These are phyloP conservation scores for Camillea tinctor DNA, from an alignment of 2,329 filamentous ascomycete species.

Conservation along the genomic window DNA sequence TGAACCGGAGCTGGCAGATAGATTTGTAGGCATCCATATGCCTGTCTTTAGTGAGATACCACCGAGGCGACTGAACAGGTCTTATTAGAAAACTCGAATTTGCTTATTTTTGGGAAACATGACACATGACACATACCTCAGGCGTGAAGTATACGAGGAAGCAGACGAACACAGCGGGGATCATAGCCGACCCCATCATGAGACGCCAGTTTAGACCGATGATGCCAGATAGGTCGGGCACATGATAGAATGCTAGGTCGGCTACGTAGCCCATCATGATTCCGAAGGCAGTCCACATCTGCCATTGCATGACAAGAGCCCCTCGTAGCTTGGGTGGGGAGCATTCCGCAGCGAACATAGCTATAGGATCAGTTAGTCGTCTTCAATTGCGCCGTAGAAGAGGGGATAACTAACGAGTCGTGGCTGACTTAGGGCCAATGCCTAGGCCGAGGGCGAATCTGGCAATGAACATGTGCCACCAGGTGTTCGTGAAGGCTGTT, in stretches of 20 bases:
- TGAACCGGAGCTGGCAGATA: slow-evolving; percentile 47
- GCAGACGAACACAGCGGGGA: slow-evolving; percentile 58
- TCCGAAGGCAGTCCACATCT: slow-evolving; percentile 54
- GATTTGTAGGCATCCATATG: slow-evolving; percentile 47
- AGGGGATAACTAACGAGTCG: slow-evolving; percentile 43
- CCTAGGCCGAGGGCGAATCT: slow-evolving; percentile 69
- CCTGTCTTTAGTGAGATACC: slow-evolving; percentile 47
- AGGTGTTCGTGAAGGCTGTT: slow-evolving; percentile 38
- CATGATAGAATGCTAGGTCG: slow-evolving; percentile 61
- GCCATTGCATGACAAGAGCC: slow-evolving; percentile 73
- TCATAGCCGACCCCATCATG: slow-evolving; percentile 67
- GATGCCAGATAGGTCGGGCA: slow-evolving; percentile 49
- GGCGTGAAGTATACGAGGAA: slow-evolving; percentile 46
- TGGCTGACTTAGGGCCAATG: slow-evolving; percentile 69
- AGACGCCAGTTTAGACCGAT: slow-evolving; percentile 63
- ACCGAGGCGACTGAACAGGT: slow-evolving; percentile 29
- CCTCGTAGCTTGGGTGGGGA: slow-evolving; percentile 63
- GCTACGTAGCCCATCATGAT: slow-evolving; percentile 59
- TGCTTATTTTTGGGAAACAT: background rate
- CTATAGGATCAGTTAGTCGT: slow-evolving; percentile 25
- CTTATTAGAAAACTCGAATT: background rate
- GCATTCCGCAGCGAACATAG: slow-evolving; percentile 68
- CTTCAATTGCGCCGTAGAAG: background rate
- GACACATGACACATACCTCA: slow-evolving; percentile 35
- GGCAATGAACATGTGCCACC: slow-evolving; percentile 69